Conservation (phyloP, 2,329 filamentous ascomycete genomes). For the Fusarium lyarnte region DNA sequence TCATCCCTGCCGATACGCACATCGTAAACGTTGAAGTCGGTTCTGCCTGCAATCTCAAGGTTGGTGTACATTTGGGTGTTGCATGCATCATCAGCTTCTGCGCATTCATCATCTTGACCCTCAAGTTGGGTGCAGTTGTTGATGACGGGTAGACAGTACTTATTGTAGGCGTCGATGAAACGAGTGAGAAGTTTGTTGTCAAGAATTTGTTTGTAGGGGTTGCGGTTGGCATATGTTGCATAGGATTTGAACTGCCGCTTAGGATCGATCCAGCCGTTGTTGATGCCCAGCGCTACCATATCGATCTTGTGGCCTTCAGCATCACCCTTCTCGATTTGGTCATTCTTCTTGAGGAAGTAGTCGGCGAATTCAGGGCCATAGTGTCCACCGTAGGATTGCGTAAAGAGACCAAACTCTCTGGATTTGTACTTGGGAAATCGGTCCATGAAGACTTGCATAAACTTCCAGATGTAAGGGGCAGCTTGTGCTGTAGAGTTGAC, state of each 20-base stretch:
- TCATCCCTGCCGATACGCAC: slow-evolving; percentile 48
- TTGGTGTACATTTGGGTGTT: slow-evolving; percentile 42
- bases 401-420: slow-evolving; percentile 64
- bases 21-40: slow-evolving; percentile 58
- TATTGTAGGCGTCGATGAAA: slow-evolving; percentile 45
- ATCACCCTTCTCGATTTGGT: slow-evolving; percentile 56
- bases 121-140: slow-evolving; percentile 36
- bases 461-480: slow-evolving; percentile 57
- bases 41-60: slow-evolving; percentile 36
- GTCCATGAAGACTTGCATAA: slow-evolving; percentile 69
- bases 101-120: slow-evolving; percentile 43
- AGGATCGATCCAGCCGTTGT: slow-evolving; percentile 66
- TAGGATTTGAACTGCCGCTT: slow-evolving; percentile 48
- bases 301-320: slow-evolving; percentile 54
- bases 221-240: slow-evolving; percentile 46
- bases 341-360: slow-evolving; percentile 67
- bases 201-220: slow-evolving; percentile 47
- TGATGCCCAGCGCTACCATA: slow-evolving; percentile 64
- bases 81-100: slow-evolving; percentile 41
- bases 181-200: slow-evolving; percentile 23
- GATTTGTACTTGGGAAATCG: slow-evolving; percentile 71
- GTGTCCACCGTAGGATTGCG: slow-evolving; percentile 66
- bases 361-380: slow-evolving; percentile 66
- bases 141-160: slow-evolving; percentile 37
- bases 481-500: slow-evolving; percentile 46